phyloP scores from a whole-genome alignment of 169 alveolate species.

The Eimeria praecox region DNA sequence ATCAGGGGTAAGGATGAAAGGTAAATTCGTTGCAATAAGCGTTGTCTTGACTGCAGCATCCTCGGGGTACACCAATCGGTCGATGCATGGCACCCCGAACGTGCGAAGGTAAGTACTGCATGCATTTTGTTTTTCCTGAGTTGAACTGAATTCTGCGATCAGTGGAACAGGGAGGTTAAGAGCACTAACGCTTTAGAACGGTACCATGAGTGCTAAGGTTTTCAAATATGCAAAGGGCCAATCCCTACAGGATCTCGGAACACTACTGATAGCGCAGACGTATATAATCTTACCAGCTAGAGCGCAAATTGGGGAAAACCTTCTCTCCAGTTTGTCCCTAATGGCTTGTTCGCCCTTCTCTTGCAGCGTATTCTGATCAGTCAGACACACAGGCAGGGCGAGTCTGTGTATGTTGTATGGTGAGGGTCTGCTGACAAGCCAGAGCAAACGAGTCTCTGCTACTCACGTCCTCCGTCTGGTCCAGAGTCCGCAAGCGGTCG shows the following conservation, averaged over 20 bases:
- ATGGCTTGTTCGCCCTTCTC: conserved; percentile 76
- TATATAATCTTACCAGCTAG: conserved; percentile 65
- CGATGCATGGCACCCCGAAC: conserved; percentile 82
- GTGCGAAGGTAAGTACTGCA: conserved; percentile 80
- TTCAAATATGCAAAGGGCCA: neutral
- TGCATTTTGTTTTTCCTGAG: conserved; percentile 70
- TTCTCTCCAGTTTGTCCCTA: conserved; percentile 59
- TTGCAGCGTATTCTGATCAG: conserved; percentile 60
- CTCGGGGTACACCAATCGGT: conserved; percentile 80
- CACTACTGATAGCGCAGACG: neutral
- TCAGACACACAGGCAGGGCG: neutral
- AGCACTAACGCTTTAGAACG: neutral
- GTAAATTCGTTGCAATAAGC: conserved; percentile 77
- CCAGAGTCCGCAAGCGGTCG: conserved; percentile 81
- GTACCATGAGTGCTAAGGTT: neutral
- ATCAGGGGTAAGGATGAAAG: conserved; percentile 74
- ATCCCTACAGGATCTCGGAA: too few relatives aligned
- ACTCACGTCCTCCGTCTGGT: conserved; percentile 77
- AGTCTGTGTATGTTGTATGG: neutral
- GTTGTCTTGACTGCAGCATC: conserved; percentile 82
- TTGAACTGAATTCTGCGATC: conserved; percentile 72
- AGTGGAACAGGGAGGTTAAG: neutral
- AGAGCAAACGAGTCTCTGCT: neutral
- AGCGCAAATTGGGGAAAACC: conserved; percentile 81
- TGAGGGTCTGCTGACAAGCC: neutral